phyloP scores from a whole-genome alignment of 1,139 yeast species.

The Waltiozyma sp. region DNA sequence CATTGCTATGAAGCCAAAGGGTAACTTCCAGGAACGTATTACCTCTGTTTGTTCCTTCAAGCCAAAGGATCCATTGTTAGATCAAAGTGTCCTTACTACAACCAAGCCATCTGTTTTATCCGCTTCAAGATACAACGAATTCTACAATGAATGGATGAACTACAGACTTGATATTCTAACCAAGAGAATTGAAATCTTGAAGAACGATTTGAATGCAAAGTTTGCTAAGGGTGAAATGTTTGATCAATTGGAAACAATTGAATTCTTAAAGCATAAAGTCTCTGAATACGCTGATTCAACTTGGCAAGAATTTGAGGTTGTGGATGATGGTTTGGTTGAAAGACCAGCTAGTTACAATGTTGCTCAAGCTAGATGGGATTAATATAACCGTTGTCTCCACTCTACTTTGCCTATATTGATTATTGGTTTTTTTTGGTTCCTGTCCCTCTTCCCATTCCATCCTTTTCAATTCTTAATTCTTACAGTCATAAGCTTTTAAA shows the following conservation, averaged over 20 bases:
- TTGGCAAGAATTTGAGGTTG: slow-evolving; percentile 37
- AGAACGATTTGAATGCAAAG: slow-evolving; percentile 15
- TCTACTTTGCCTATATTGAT: neutral
- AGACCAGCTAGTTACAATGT: slow-evolving; percentile 11
- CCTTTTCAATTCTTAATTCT: too few relatives aligned
- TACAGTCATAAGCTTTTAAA: too few relatives aligned
- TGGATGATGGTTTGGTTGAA: slow-evolving; percentile 21
- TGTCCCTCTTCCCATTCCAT: too few relatives aligned
- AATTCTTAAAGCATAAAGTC: slow-evolving; percentile 28
- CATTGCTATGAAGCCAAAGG: slow-evolving; percentile 45
- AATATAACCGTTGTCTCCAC: too few relatives aligned
- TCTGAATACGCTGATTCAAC: slow-evolving; percentile 28
- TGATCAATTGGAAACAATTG: slow-evolving; percentile 29
- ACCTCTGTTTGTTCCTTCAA: slow-evolving; percentile 37
- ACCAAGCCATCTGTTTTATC: slow-evolving; percentile 25
- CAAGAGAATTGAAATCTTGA: slow-evolving; percentile 27
- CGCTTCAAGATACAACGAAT: slow-evolving; percentile 28
- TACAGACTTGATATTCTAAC: slow-evolving; percentile 32
- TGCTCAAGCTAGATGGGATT: slow-evolving; percentile 6
- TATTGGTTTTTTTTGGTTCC: neutral
- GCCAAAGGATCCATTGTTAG: slow-evolving; percentile 30
- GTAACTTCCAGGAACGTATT: slow-evolving; percentile 38
- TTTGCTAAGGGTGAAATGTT: slow-evolving; percentile 23
- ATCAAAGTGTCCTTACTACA: slow-evolving; percentile 30
- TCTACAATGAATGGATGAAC: slow-evolving; percentile 33